A percentile compares a stretch with the other conserved stretches of the same genome.
phyloP scores from a whole-genome alignment of 768 basidiomycete species.

The Calocera viscosa region DNA sequence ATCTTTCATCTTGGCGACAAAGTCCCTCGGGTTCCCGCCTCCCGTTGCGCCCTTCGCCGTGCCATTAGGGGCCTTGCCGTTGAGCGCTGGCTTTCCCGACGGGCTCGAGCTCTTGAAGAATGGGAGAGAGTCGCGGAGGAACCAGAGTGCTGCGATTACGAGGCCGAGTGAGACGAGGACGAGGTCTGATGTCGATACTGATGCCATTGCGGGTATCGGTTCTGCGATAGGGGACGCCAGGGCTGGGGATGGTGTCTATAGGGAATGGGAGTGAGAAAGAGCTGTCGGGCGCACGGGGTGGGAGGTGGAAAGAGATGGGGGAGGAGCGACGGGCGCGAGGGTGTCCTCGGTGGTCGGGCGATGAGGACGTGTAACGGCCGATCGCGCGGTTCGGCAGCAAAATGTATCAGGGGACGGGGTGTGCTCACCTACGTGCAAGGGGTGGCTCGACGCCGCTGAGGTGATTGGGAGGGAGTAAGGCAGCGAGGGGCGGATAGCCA shows the following conservation, averaged over 20 bases:
- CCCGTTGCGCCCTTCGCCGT: constrained; percentile 44
- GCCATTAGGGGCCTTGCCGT: background rate
- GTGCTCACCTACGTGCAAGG: no score
- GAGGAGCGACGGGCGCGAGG: background rate
- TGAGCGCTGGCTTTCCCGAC: constrained; percentile 17
- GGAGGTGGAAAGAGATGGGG: background rate
- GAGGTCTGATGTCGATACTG: constrained; percentile 42
- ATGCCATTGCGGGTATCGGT: background rate
- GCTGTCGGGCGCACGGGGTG: background rate
- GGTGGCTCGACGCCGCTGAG: no score
- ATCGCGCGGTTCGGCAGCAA: background rate
- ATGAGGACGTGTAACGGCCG: no score
- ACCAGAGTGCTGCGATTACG: constrained; percentile 60
- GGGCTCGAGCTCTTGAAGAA: constrained; percentile 43
- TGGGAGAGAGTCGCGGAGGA: constrained; percentile 75
- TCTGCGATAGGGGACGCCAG: background rate
- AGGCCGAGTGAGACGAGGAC: constrained; percentile 61
- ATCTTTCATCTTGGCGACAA: constrained; percentile 87
- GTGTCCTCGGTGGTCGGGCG: no score
- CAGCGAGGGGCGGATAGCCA: background rate
- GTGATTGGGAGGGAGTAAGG: background rate
- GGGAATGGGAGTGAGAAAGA: background rate
- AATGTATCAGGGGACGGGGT: background rate
- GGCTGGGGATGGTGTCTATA: background rate
- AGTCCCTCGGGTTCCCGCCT: constrained; percentile 82